These are phyloP conservation scores for Hypoxylon rickii DNA, from an alignment of 495 filamentous ascomycete species.

Conservation along the genomic window DNA sequence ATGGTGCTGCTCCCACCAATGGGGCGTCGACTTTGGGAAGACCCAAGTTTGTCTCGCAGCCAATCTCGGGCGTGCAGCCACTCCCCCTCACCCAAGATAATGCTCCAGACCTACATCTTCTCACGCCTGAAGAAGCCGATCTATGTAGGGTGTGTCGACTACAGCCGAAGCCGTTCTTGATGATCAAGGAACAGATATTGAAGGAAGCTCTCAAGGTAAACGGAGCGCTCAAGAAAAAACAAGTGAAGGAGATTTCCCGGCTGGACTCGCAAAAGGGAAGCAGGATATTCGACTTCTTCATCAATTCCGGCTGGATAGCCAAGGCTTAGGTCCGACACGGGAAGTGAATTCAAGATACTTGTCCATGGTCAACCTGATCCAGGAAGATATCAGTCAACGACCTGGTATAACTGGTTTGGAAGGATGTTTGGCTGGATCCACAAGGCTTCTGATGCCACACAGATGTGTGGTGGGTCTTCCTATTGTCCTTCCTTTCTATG, in stretches of 20 bases:
- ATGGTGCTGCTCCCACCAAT: constrained; percentile 47
- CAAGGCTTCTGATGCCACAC: no score
- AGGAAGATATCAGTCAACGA: no score
- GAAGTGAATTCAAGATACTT: no score
- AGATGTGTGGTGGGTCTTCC: no score
- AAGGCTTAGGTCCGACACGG: no score
- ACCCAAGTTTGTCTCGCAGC: constrained; percentile 50
- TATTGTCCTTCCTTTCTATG: no score
- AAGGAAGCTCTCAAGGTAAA: constrained; percentile 88
- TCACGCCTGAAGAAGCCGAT: constrained; percentile 83
- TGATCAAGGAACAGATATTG: constrained; percentile 87
- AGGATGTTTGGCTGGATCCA: no score
- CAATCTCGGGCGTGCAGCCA: constrained; percentile 62
- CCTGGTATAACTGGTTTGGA: no score
- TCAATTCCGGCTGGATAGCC: constrained; percentile 87
- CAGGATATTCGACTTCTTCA: constrained; percentile 92
- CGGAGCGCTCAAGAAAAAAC: constrained; percentile 88
- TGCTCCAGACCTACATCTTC: constrained; percentile 79
- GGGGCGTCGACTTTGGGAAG: constrained; percentile 42
- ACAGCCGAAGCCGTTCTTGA: constrained; percentile 90
- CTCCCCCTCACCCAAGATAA: constrained; percentile 75
- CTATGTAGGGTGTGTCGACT: constrained; percentile 81
- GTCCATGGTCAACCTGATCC: no score
- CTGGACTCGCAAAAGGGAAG: constrained; percentile 58
- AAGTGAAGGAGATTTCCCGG: constrained; percentile 67